Conservation (phyloP, 2,329 filamentous ascomycete genomes). For the Pseudonectria buxi region DNA sequence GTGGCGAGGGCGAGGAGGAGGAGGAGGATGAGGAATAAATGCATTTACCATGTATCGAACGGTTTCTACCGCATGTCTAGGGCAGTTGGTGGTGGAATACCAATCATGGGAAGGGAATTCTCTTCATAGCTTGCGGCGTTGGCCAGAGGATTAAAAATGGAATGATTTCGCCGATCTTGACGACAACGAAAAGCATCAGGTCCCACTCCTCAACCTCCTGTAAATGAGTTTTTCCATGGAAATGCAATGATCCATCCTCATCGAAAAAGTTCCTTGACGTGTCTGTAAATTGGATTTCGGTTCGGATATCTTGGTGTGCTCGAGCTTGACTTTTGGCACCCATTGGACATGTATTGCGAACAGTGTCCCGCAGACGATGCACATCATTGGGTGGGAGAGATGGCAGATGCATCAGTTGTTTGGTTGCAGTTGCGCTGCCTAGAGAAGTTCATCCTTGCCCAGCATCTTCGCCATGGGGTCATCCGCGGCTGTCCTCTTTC, state of each 20-base stretch:
- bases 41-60: constrained; percentile 24
- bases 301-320: no score
- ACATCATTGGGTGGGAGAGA: no score
- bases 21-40: constrained; percentile 77
- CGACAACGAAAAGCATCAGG: constrained; percentile 16
- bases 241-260: constrained; percentile 13
- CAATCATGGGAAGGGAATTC: constrained; percentile 33
- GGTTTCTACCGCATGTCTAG: constrained; percentile 23
- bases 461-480: constrained; percentile 85
- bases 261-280: constrained; percentile 5
- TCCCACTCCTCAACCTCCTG: constrained; percentile 15
- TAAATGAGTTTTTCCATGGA: constrained; percentile 16
- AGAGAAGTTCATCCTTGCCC: constrained; percentile 56
- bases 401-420: no score
- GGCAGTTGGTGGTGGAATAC: constrained; percentile 28
- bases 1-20: constrained; percentile 70
- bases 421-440: no score
- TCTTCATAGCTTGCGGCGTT: constrained; percentile 48
- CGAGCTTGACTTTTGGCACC: no score
- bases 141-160: constrained; percentile 39
- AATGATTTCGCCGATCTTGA: constrained; percentile 32
- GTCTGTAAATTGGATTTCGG: constrained; percentile 13
- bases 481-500: constrained; percentile 63
- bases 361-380: no score
- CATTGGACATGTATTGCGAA: no score